These are phyloP conservation scores for Stephania cephalantha DNA, from an alignment of 164 flowering plant species.

Conservation along the genomic window DNA sequence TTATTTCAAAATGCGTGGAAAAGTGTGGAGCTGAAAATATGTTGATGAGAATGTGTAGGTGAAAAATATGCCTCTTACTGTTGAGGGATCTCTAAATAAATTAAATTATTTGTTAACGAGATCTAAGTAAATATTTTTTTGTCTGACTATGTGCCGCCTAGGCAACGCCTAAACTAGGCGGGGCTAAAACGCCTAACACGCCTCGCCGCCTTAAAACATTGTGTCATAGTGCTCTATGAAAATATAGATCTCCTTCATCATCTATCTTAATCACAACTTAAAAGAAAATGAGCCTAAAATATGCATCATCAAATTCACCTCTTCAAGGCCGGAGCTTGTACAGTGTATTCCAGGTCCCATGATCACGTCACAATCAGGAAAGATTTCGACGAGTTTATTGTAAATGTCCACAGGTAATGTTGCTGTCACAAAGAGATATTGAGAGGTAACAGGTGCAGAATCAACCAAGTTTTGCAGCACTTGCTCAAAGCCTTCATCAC, in stretches of 20 bases:
- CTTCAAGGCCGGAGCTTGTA: conserved; percentile 78
- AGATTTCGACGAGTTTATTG: conserved; percentile 71
- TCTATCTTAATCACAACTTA: neutral
- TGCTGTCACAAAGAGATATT: conserved; percentile 95
- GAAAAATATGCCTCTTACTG: no score
- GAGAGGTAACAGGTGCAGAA: conserved; percentile 59
- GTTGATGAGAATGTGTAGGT: no score
- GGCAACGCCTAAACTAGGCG: neutral
- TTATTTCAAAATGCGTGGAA: no score
- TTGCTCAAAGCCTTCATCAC: conserved; percentile 76
- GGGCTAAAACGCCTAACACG: neutral
- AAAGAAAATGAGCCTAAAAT: neutral
- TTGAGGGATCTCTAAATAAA: no score
- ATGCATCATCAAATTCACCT: conserved; percentile 45
- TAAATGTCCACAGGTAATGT: conserved; percentile 84
- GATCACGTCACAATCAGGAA: conserved; percentile 81
- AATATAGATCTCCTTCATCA: neutral
- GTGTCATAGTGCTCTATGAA: neutral
- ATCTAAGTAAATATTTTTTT: no score
- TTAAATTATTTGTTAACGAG: no score
- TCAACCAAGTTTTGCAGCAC: conserved; percentile 58
- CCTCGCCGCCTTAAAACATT: neutral
- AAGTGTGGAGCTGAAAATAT: no score
- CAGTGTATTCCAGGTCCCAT: conserved; percentile 97
- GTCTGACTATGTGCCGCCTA: no score